Percentiles rank a stretch among this genome's conserved stretches.
These are phyloP conservation scores for Penicillium sp. DNA, from an alignment of 2,329 filamentous ascomycete species.

Conservation along the genomic window DNA sequence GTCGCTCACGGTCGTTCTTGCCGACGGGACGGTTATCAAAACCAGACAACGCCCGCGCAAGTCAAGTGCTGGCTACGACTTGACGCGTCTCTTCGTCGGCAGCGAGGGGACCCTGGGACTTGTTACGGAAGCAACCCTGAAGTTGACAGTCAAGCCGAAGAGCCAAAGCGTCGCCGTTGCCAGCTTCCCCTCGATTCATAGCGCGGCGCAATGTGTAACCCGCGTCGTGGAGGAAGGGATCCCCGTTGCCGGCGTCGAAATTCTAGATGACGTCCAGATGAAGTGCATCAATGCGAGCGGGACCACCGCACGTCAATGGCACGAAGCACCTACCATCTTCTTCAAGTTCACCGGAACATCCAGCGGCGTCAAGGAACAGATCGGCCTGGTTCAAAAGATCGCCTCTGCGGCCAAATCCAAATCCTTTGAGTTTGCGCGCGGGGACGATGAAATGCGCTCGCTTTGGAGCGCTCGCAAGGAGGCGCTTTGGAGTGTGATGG, in stretches of 20 bases:
- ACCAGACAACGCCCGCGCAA: conserved; percentile 87
- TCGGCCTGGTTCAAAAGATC: conserved; percentile 63
- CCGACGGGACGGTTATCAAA: conserved; percentile 88
- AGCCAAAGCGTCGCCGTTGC: conserved; percentile 81
- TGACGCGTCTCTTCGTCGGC: conserved; percentile 87
- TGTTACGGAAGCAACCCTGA: conserved; percentile 88
- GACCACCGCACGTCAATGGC: conserved; percentile 61
- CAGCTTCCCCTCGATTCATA: conserved; percentile 66
- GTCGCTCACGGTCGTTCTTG: conserved; percentile 82
- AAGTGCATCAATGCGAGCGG: conserved; percentile 64
- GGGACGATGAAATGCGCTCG: conserved; percentile 67
- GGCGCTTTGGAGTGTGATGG: conserved; percentile 74
- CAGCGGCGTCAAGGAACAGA: conserved; percentile 66
- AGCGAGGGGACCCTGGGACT: conserved; percentile 90
- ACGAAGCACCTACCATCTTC: conserved; percentile 72
- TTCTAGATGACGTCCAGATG: conserved; percentile 93
- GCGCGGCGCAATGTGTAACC: conserved; percentile 79
- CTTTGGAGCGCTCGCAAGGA: conserved; percentile 79
- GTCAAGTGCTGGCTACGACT: conserved; percentile 88
- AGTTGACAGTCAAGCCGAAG: conserved; percentile 80
- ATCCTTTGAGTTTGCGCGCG: conserved; percentile 71
- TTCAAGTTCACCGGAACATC: conserved; percentile 76
- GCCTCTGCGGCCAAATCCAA: conserved; percentile 60
- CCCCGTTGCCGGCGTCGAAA: conserved; percentile 88
- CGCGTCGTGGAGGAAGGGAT: conserved; percentile 80